phyloP scores from a whole-genome alignment of 2,329 filamentous ascomycete genomes.

The Fusarium chuoi region DNA sequence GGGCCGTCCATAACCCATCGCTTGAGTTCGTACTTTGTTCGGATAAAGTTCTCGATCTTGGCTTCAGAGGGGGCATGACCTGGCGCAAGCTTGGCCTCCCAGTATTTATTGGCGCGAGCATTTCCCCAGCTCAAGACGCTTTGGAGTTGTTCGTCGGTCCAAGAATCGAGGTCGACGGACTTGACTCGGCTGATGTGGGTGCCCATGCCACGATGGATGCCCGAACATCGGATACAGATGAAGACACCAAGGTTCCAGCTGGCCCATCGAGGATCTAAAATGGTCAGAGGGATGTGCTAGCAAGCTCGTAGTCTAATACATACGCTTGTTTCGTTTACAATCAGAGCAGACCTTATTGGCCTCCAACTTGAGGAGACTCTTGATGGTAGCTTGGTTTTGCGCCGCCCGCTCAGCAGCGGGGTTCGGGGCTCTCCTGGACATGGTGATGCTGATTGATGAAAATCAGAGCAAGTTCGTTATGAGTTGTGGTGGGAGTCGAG shows the following conservation, averaged over 20 bases:
- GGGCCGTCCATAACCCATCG: constrained; percentile 99
- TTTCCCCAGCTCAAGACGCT: constrained; percentile 97
- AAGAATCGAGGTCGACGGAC: constrained; percentile 96
- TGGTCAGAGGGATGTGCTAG: constrained; percentile 13
- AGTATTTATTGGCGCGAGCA: constrained; percentile 96
- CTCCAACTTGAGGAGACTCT: constrained; percentile 93
- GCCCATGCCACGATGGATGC: constrained; percentile 98
- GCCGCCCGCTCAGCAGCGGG: constrained; percentile 87
- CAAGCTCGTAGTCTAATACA: constrained; percentile 46
- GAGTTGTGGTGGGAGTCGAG: background rate
- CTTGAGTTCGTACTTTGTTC: constrained; percentile 98
- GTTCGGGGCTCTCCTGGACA: constrained; percentile 83
- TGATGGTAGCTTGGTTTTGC: constrained; percentile 93
- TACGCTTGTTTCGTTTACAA: constrained; percentile 99
- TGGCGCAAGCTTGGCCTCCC: constrained; percentile 92
- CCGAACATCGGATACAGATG: constrained; percentile 97
- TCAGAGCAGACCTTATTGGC: constrained; percentile 97
- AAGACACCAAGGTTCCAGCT: constrained; percentile 99
- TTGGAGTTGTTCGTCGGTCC: constrained; percentile 97
- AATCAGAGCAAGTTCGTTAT: background rate
- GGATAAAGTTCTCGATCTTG: constrained; percentile 99
- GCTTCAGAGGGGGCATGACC: constrained; percentile 94
- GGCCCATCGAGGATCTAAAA: constrained; percentile 92
- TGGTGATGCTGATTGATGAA: constrained; percentile 50
- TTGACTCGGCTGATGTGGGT: constrained; percentile 99